A percentile compares a stretch with the other conserved stretches of the same genome.
Evolutionary conservation across 495 filamentous ascomycete species (phyloP).

Genomic region (Barbatosphaeria neglecta): DNA sequence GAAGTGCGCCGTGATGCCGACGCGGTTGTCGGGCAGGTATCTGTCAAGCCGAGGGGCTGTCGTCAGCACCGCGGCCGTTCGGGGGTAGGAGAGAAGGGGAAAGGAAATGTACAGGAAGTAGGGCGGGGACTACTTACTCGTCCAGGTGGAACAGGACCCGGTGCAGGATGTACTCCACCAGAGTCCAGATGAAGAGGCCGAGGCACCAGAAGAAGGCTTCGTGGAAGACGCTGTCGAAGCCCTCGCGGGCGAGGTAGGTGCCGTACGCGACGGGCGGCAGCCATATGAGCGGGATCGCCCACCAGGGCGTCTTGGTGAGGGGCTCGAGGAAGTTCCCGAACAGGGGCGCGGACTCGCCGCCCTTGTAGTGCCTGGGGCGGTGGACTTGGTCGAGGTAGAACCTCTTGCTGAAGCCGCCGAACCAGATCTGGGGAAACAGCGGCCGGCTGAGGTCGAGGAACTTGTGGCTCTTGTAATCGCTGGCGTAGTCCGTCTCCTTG

Average conservation of each 20-base stretch:
- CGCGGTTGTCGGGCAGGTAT: slow-evolving; percentile 84
- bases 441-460: slow-evolving; percentile 87
- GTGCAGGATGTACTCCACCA: slow-evolving; percentile 86
- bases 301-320: slow-evolving; percentile 88
- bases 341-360: slow-evolving; percentile 80
- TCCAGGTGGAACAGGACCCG: slow-evolving; percentile 92
- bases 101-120: no score
- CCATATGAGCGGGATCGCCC: slow-evolving; percentile 76
- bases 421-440: slow-evolving; percentile 81
- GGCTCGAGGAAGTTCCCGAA: slow-evolving; percentile 99
- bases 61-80: no score
- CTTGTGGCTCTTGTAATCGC: slow-evolving; percentile 76
- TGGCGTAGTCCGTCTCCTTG: slow-evolving; percentile 62
- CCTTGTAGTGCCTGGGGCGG: slow-evolving; percentile 85
- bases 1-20: slow-evolving; percentile 84
- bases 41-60: slow-evolving; percentile 29
- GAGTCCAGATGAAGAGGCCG: slow-evolving; percentile 71
- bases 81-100: no score
- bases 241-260: slow-evolving; percentile 51
- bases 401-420: slow-evolving; percentile 73
- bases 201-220: slow-evolving; percentile 46
- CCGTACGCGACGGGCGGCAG: slow-evolving; percentile 71
- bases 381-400: slow-evolving; percentile 97
- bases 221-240: slow-evolving; percentile 26
- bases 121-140: slow-evolving; percentile 47